phyloP scores from a whole-genome alignment of 2,329 filamentous ascomycete species.

The Aspergillus sp. region DNA sequence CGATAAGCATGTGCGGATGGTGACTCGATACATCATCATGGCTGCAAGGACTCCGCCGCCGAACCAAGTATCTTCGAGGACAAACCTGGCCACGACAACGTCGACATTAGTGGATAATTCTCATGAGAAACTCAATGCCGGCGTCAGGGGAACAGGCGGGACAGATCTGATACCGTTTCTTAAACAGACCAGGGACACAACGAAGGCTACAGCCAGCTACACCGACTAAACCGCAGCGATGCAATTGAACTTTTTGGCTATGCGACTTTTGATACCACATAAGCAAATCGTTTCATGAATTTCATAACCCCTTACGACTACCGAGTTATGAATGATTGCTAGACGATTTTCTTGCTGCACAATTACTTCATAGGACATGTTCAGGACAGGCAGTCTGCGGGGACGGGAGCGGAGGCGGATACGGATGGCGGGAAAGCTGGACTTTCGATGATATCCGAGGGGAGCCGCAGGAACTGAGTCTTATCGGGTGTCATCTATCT shows the following conservation, averaged over 20 bases:
- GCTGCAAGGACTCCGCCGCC: slow-evolving; percentile 35
- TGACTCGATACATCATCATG: slow-evolving; percentile 56
- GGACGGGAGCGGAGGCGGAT: slow-evolving; percentile 20
- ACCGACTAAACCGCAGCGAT: slow-evolving; percentile 12
- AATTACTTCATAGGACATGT: neutral
- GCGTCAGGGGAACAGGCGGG: slow-evolving; percentile 54
- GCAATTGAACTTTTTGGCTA: neutral
- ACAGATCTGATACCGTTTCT: slow-evolving; percentile 57
- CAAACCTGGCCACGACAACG: slow-evolving; percentile 52
- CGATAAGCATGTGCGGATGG: slow-evolving; percentile 56
- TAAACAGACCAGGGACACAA: slow-evolving; percentile 55
- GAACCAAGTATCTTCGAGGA: slow-evolving; percentile 21
- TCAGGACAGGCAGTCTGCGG: neutral
- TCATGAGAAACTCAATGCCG: slow-evolving; percentile 34
- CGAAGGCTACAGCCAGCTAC: slow-evolving; percentile 43
- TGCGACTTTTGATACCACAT: neutral
- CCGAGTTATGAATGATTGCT: too few species aligned
- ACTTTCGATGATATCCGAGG: neutral
- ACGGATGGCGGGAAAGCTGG: slow-evolving; percentile 4
- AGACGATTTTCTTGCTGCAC: neutral
- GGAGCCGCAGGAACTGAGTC: neutral
- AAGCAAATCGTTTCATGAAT: neutral
- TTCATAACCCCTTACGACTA: too few species aligned
- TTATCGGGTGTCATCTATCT: neutral
- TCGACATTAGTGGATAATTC: slow-evolving; percentile 36